These are phyloP conservation scores for Verticillium albo-atrum DNA, from an alignment of 2,329 filamentous ascomycete species.

Conservation along the genomic window DNA sequence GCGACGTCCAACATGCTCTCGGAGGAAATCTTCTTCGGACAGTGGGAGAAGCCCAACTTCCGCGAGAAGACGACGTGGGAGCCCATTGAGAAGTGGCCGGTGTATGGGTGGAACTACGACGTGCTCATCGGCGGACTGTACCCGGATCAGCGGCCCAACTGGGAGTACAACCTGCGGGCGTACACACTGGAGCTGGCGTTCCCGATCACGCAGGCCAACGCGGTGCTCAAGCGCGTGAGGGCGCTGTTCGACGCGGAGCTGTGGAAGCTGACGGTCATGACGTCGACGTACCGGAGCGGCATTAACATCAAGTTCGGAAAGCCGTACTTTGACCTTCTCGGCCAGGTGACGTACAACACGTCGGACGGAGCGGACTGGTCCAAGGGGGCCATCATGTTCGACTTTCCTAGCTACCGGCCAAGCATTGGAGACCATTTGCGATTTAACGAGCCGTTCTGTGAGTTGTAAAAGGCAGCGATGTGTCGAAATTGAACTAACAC, in stretches of 20 bases:
- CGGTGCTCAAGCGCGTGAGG: slow-evolving; percentile 42
- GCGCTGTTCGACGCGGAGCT: slow-evolving; percentile 42
- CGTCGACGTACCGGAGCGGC: slow-evolving; percentile 44
- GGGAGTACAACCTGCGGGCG: slow-evolving; percentile 44
- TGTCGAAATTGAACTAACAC: not conserved
- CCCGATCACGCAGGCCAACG: slow-evolving; percentile 43
- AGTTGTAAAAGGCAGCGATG: slow-evolving; percentile 15
- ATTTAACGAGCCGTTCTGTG: slow-evolving; percentile 47
- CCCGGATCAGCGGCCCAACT: slow-evolving; percentile 40
- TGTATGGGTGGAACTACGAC: slow-evolving; percentile 50
- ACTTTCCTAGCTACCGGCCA: slow-evolving; percentile 45
- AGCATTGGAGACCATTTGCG: slow-evolving; percentile 38
- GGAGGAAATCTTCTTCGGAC: slow-evolving; percentile 43
- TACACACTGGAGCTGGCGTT: slow-evolving; percentile 48
- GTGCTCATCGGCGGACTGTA: slow-evolving; percentile 48
- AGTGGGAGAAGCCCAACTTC: slow-evolving; percentile 48
- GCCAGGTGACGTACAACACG: slow-evolving; percentile 43
- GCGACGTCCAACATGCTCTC: slow-evolving; percentile 42
- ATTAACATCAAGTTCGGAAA: slow-evolving; percentile 50
- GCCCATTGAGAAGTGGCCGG: slow-evolving; percentile 39
- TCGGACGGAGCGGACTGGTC: slow-evolving; percentile 43
- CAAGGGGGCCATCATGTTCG: slow-evolving; percentile 49
- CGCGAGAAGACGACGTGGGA: slow-evolving; percentile 43
- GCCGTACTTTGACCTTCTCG: slow-evolving; percentile 42
- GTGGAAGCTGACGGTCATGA: slow-evolving; percentile 39